Evolutionary conservation across 371 early-diverging fungal species (phyloP).

Genomic region (Basidiobolus meristosporus): DNA sequence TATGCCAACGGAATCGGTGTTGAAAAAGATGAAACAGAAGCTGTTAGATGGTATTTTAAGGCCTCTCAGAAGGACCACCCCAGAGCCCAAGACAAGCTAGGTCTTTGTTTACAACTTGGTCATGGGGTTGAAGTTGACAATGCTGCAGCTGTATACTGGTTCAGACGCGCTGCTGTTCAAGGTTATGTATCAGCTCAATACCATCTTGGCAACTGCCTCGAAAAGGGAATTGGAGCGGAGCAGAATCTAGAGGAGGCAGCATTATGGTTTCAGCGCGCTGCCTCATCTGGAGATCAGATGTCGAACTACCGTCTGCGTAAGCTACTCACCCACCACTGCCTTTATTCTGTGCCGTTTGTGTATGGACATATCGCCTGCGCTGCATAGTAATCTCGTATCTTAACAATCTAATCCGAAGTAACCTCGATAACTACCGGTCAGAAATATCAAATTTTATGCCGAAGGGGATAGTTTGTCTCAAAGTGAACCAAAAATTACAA

Average conservation of each 20-base stretch:
- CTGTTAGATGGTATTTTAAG: constrained; percentile 48
- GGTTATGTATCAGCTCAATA: constrained; percentile 36
- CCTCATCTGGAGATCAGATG: constrained; percentile 10
- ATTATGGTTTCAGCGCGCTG: constrained; percentile 45
- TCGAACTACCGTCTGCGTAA: constrained; percentile 11
- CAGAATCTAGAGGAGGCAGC: constrained; percentile 33
- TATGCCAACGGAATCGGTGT: constrained; percentile 72
- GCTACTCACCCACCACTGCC: too few species aligned
- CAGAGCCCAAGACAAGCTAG: constrained; percentile 63
- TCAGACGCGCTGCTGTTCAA: constrained; percentile 33
- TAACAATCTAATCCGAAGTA: too few species aligned
- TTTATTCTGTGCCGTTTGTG: too few species aligned
- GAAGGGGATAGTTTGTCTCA: too few species aligned
- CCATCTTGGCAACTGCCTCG: constrained; percentile 31
- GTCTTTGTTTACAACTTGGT: constrained; percentile 54
- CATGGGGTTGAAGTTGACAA: constrained; percentile 34
- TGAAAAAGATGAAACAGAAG: constrained; percentile 24
- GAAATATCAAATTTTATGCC: too few species aligned
- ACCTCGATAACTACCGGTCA: too few species aligned
- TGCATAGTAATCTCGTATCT: too few species aligned
- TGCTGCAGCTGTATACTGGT: constrained; percentile 29
- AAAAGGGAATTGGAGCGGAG: constrained; percentile 42
- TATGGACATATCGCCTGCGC: too few species aligned
- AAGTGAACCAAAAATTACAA: too few species aligned
- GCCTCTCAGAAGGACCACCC: constrained; percentile 43